Percentiles rank a stretch among this genome's conserved stretches.
Evolutionary conservation across 306 rosid genomes (phyloP).

Genomic region (Alnus rubra): DNA sequence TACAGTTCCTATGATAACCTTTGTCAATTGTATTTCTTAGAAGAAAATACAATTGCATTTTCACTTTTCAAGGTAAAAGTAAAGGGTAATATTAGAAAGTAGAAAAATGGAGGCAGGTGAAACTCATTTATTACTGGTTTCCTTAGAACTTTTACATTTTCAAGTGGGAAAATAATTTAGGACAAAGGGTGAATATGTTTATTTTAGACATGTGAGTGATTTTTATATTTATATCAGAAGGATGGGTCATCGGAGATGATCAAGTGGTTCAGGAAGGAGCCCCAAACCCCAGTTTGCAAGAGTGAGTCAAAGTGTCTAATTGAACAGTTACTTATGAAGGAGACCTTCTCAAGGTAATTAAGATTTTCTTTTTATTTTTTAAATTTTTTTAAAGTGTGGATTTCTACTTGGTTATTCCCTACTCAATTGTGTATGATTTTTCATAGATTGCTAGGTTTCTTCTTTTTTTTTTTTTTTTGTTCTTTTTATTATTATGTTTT

Average conservation of each 20-base stretch:
- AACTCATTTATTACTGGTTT: too few species aligned
- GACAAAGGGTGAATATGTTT: neutral
- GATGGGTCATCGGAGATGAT: constrained; percentile 38
- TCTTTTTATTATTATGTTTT: too few species aligned
- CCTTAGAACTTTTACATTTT: too few species aligned
- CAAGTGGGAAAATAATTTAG: too few species aligned
- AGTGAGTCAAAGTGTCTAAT: constrained; percentile 52
- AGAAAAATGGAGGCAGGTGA: too few species aligned
- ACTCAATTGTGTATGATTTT: neutral
- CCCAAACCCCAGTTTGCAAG: constrained; percentile 40
- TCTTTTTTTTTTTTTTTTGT: too few species aligned
- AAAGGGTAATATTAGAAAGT: too few species aligned
- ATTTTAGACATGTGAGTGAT: constrained; percentile 18
- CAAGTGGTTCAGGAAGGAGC: constrained; percentile 36
- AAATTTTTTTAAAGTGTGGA: constrained; percentile 3
- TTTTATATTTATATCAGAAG: constrained; percentile 36
- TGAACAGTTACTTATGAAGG: constrained; percentile 71
- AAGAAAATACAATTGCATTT: too few species aligned
- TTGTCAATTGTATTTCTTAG: too few species aligned
- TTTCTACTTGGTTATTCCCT: constrained; percentile 4
- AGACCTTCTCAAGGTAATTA: constrained; percentile 81
- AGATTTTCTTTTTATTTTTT: neutral
- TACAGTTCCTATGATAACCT: too few species aligned
- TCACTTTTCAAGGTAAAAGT: too few species aligned
- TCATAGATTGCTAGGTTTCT: neutral